Conservation (phyloP, 2,329 filamentous ascomycete genomes). For the Colletotrichum sp. region DNA sequence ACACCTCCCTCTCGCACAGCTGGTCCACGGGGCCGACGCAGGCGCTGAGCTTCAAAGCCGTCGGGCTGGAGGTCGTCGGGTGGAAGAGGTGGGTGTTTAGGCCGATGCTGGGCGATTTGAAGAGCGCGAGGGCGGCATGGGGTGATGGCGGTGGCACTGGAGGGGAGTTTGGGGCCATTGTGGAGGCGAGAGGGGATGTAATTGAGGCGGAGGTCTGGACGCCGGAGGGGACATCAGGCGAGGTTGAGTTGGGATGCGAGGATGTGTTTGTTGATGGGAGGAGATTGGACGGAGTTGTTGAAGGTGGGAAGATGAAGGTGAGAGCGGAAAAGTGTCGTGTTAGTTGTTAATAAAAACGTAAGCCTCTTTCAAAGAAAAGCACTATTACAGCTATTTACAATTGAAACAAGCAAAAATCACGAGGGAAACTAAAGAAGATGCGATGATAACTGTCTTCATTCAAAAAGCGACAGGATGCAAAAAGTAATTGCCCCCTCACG, state of each 20-base stretch:
- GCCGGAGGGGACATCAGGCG: neutral
- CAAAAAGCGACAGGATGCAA: neutral
- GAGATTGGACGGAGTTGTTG: neutral
- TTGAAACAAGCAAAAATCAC: neutral
- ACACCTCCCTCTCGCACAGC: conserved; percentile 37
- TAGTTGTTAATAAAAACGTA: neutral
- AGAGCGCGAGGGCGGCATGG: conserved; percentile 23
- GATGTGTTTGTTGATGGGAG: neutral
- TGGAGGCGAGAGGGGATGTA: neutral
- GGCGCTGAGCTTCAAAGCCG: conserved; percentile 29
- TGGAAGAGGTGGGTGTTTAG: conserved; percentile 31
- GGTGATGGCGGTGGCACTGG: neutral
- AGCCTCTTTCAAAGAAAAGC: neutral
- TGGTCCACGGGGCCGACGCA: conserved; percentile 36
- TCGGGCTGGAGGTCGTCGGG: conserved; percentile 28
- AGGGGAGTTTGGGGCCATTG: neutral
- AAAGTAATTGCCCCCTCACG: conserved; percentile 11
- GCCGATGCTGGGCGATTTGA: conserved; percentile 26
- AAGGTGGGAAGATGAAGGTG: neutral
- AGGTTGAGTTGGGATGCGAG: neutral
- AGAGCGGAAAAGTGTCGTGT: neutral
- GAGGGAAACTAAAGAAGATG: rapidly evolving
- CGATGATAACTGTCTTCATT: rapidly evolving
- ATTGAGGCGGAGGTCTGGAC: conserved; percentile 5
- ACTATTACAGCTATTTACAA: neutral